A percentile compares a stretch with the other conserved stretches of the same genome.
Evolutionary conservation across 495 filamentous ascomycete species (phyloP).

Genomic region (Penicillium diatomitis): DNA sequence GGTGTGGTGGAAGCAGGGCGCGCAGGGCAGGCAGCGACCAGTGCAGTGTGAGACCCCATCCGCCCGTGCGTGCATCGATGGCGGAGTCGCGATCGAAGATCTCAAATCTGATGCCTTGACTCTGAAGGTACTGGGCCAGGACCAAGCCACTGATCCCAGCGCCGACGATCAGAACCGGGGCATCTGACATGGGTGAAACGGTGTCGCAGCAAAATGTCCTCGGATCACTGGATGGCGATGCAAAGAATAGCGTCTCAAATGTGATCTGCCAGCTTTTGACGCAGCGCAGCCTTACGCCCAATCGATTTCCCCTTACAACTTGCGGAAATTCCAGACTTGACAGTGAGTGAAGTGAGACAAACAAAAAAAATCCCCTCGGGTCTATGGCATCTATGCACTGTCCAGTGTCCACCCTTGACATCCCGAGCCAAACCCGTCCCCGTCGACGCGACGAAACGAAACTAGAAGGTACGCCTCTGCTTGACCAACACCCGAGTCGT

Average conservation of each 20-base stretch:
- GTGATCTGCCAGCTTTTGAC: neutral
- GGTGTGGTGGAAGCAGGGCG: conserved; percentile 38
- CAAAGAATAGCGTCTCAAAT: neutral
- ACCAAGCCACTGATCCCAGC: conserved; percentile 52
- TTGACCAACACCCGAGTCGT: too few relatives aligned
- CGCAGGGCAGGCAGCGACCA: conserved; percentile 45
- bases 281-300: neutral
- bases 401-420: too few relatives aligned
- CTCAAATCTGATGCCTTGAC: conserved; percentile 31
- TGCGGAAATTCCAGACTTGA: too few relatives aligned
- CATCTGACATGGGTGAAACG: conserved; percentile 9
- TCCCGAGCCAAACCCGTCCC: too few relatives aligned
- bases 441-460: too few relatives aligned
- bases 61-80: conserved; percentile 33
- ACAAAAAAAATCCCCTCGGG: neutral
- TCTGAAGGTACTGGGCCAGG: conserved; percentile 49
- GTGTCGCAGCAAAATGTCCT: neutral
- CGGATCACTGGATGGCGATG: neutral
- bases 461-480: too few relatives aligned
- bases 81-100: conserved; percentile 48
- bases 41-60: conserved; percentile 54
- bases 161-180: conserved; percentile 45
- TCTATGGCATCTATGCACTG: neutral
- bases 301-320: too few relatives aligned
- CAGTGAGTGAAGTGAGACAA: too few relatives aligned